A percentile compares a stretch with the other conserved stretches of the same genome.
These are phyloP conservation scores for Diaporthe ampelina DNA, from an alignment of 2,329 filamentous ascomycete genomes.

Conservation along the genomic window DNA sequence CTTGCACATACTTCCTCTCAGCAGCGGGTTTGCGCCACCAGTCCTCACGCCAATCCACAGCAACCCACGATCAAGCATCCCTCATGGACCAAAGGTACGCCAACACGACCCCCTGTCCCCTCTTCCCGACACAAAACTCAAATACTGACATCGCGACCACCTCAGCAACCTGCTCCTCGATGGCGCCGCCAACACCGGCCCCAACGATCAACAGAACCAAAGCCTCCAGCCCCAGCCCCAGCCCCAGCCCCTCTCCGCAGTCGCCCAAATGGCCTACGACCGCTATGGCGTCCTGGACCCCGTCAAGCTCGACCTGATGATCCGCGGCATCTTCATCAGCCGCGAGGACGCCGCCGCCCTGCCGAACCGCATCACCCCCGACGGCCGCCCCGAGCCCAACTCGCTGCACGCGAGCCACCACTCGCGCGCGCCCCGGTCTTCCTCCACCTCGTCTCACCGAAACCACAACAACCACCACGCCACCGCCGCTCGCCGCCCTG, in stretches of 20 bases:
- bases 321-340: slow-evolving; percentile 3
- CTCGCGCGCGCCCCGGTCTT: background rate
- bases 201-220: too few species aligned
- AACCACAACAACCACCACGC: too few species aligned
- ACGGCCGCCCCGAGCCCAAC: background rate
- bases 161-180: too few species aligned
- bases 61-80: background rate
- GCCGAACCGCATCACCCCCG: background rate
- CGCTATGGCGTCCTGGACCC: slow-evolving; percentile 22
- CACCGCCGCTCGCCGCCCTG: too few species aligned
- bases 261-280: slow-evolving; percentile 24
- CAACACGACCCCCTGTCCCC: too few species aligned
- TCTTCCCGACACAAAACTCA: too few species aligned
- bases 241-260: background rate
- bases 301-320: slow-evolving; percentile 18
- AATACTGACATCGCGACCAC: background rate
- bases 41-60: too few species aligned
- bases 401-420: background rate
- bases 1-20: too few species aligned
- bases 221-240: background rate
- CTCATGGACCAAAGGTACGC: slow-evolving; percentile 1
- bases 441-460: too few species aligned
- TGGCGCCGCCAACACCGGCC: too few species aligned
- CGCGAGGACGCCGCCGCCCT: slow-evolving; percentile 15
- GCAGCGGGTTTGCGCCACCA: too few species aligned